Conservation (phyloP, 2,329 filamentous ascomycete species). For the Sporothrix globosa region DNA sequence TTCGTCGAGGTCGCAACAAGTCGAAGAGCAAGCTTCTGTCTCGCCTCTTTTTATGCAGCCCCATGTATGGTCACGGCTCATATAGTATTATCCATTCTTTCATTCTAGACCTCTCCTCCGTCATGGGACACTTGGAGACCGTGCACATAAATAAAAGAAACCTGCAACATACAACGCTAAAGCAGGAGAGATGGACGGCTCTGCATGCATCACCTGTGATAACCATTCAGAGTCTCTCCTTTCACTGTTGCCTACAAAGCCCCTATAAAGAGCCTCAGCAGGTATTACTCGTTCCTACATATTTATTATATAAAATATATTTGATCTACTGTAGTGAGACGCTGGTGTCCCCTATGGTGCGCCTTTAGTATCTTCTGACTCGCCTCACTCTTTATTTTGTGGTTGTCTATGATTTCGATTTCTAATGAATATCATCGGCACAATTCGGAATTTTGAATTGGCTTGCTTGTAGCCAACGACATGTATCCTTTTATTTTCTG, state of each 20-base stretch:
- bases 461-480: background rate
- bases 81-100: background rate
- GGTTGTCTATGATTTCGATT: background rate
- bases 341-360: background rate
- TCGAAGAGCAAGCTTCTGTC: background rate
- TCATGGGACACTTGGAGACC: background rate
- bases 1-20: too few relatives aligned
- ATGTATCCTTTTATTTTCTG: background rate
- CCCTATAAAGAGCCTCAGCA: background rate
- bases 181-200: background rate
- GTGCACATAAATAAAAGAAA: background rate
- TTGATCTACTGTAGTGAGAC: background rate
- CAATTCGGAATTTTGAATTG: background rate
- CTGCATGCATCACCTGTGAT: background rate
- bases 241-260: conserved; percentile 7
- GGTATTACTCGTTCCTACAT: background rate
- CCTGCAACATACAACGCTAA: conserved; percentile 9
- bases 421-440: background rate
- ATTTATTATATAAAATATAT: background rate
- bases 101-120: background rate
- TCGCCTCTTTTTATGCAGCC: background rate
- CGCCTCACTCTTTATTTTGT: background rate
- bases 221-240: background rate
- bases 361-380: background rate
- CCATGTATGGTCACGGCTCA: background rate